Evolutionary conservation across 306 rosid genomes (phyloP).

Genomic region (Pyrus pyrifolia): DNA sequence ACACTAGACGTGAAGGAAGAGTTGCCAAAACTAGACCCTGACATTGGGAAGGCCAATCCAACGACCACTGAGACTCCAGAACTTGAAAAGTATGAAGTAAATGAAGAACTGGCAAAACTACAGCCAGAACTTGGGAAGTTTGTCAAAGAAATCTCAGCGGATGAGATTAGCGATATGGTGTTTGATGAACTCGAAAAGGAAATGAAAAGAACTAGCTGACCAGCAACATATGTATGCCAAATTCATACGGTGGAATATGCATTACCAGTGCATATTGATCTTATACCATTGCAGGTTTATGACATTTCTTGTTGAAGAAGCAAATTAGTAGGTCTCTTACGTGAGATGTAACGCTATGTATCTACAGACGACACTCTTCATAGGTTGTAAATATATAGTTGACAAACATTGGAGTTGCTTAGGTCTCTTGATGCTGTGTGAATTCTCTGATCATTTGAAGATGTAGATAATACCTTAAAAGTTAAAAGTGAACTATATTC

Average conservation of each 20-base stretch:
- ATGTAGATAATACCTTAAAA: background rate
- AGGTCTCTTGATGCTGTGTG: background rate
- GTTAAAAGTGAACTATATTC: too few relatives aligned
- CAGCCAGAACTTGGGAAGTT: constrained; percentile 30
- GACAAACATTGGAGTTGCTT: background rate
- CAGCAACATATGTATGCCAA: constrained; percentile 16
- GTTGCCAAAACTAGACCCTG: constrained; percentile 16
- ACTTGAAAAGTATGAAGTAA: constrained; percentile 15
- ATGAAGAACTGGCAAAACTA: constrained; percentile 7
- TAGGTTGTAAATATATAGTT: background rate
- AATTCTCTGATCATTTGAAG: background rate
- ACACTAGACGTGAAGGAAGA: constrained; percentile 6
- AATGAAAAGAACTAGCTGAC: constrained; percentile 17
- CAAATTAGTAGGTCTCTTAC: background rate
- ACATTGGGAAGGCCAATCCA: constrained; percentile 18
- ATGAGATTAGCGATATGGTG: constrained; percentile 67
- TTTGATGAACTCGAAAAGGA: constrained; percentile 54
- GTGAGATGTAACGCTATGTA: background rate
- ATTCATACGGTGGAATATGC: background rate
- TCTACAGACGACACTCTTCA: background rate
- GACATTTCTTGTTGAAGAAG: background rate
- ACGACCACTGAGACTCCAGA: constrained; percentile 9
- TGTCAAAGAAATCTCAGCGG: constrained; percentile 39
- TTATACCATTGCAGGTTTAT: background rate
- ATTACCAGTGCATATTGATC: background rate